Evolutionary conservation across 23 red algal species (phyloP), one percentile per base, ranked within the genome.

Genomic region (Gracilaria vermiculophylla): DNA sequence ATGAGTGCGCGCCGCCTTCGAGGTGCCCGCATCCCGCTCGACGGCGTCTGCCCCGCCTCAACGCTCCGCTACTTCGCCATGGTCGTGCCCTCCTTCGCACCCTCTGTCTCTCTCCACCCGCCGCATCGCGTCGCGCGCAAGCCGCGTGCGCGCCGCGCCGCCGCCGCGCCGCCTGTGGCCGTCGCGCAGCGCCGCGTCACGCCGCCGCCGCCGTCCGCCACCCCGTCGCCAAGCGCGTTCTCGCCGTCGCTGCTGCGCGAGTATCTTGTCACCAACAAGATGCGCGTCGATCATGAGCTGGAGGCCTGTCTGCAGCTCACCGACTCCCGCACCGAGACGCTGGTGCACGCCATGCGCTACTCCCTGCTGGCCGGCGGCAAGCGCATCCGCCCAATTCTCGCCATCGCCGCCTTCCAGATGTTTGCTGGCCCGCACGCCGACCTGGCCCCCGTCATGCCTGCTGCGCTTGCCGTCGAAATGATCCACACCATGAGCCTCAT

Each of bases 401-500:
- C 82, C 40, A 76, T 99, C 41, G 97, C 97, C 44, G 94, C 92
- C 25, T 95, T 69, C 49, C 74, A 94, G 61, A 86, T 99, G 93
- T 99, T 95, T 78, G 92, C 89, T 17, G 92, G 89, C 5, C 29
- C 53, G 36, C 37, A 28, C 40, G 76, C 61, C 1, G 56, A 71
- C 11, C 50, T 82, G 28, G 70, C 45, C 8, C 55, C 78, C 7
- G 96, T 94, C 37, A 94, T 95, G 80, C 97, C 97, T 9, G 81
- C 97, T 24, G 97, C 97, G 32, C 66, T 95, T 15, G 97, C 97
- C 19, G 81, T 95, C 9, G 97, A 99, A 58, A 99, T 99, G 97
- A 94, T 99, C 62, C 97, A 99, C 69, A 95, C 92, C 77, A 99
- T 99, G 97, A 92, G 86, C 45, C 83, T 99, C 27, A 95, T 99